phyloP scores from a whole-genome alignment of 192 early-diverging fungal genomes.

The Funneliformis mosseae region DNA sequence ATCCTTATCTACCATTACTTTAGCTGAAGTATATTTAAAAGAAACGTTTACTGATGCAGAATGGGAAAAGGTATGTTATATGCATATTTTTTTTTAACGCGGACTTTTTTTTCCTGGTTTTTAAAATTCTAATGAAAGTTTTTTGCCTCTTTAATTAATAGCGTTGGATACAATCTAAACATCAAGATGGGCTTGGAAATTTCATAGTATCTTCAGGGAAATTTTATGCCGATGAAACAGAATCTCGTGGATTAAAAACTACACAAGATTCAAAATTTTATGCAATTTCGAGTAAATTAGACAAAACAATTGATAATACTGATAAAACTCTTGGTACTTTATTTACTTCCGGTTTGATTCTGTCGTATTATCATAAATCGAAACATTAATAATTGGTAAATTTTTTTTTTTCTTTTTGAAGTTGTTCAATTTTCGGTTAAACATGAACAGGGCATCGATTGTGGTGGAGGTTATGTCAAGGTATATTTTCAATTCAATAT shows the following conservation, averaged over 20 bases:
- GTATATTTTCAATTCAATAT: slow-evolving; percentile 28
- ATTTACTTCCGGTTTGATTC: neutral
- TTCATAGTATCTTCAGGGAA: slow-evolving; percentile 74
- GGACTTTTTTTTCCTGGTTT: too few relatives aligned
- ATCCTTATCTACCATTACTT: neutral
- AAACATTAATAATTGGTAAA: neutral
- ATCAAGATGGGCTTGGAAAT: slow-evolving; percentile 71
- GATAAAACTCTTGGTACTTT: slow-evolving; percentile 61
- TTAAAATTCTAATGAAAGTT: too few relatives aligned
- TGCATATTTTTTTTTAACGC: neutral
- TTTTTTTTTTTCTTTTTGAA: slow-evolving; percentile 33
- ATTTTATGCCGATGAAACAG: slow-evolving; percentile 72
- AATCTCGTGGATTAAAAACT: slow-evolving; percentile 76
- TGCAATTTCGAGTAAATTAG: slow-evolving; percentile 75
- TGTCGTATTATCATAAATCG: neutral
- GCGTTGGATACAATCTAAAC: slow-evolving; percentile 72
- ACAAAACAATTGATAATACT: slow-evolving; percentile 76
- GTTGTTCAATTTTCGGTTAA: slow-evolving; percentile 91
- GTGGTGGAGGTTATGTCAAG: slow-evolving; percentile 91
- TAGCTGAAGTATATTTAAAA: slow-evolving; percentile 79
- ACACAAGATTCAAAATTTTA: slow-evolving; percentile 84
- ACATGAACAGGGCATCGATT: slow-evolving; percentile 89
- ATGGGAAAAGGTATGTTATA: slow-evolving; percentile 52
- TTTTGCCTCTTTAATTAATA: too few relatives aligned
- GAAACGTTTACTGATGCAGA: slow-evolving; percentile 76